Evolutionary conservation across 257 asterid species (phyloP).

Genomic region (Apocynum venetum): DNA sequence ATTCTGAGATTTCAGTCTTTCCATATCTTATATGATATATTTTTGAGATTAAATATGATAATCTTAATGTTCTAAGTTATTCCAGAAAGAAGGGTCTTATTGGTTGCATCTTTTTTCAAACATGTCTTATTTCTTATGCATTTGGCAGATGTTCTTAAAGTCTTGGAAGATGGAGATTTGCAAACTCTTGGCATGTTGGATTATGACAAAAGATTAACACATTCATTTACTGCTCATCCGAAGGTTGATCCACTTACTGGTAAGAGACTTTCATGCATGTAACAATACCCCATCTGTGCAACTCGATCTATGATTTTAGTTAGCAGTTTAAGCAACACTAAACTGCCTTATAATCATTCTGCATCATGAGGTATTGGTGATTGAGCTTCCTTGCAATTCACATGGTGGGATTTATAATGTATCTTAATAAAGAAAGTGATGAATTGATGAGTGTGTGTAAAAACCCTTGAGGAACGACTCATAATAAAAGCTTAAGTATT

Average conservation of each 20-base stretch:
- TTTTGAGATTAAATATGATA: not conserved
- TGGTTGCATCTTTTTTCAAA: not conserved
- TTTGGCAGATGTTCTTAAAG: constrained; percentile 69
- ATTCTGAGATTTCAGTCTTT: not conserved
- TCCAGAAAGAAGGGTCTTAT: not conserved
- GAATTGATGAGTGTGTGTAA: not conserved
- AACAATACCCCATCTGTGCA: not conserved
- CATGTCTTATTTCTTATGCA: constrained; percentile 12
- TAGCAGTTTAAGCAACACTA: not conserved
- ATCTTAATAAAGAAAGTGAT: not conserved
- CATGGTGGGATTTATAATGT: not conserved
- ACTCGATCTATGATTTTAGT: too few species aligned
- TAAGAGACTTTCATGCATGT: constrained; percentile 23
- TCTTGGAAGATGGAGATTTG: constrained; percentile 93
- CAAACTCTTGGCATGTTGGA: constrained; percentile 92
- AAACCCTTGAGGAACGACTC: not conserved
- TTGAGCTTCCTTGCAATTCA: not conserved
- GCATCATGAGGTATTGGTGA: not conserved
- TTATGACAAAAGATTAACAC: constrained; percentile 81
- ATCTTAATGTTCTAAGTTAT: not conserved
- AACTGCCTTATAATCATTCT: not conserved
- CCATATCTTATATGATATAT: not conserved
- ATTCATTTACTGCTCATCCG: constrained; percentile 96
- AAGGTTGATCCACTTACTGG: constrained; percentile 94
- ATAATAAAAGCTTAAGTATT: not conserved